Evolutionary conservation across 2,329 filamentous ascomycete genomes (phyloP).

Genomic region (Penicillium decumbens): DNA sequence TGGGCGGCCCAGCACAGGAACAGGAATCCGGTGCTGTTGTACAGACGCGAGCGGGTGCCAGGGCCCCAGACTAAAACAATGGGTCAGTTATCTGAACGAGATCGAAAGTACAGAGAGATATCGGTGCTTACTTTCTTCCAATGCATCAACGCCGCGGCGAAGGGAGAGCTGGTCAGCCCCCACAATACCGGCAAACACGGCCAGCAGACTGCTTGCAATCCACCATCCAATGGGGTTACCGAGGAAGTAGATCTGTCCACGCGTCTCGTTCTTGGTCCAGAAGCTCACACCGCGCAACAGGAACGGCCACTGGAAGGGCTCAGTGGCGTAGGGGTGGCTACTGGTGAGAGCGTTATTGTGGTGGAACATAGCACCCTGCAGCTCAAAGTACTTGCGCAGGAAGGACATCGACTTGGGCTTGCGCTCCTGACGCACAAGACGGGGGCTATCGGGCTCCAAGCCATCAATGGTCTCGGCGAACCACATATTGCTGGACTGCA

Average conservation of each 20-base stretch:
- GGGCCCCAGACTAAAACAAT: slow-evolving; percentile 38
- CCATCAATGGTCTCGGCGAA: slow-evolving; percentile 87
- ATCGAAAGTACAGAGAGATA: not conserved
- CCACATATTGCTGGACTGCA: slow-evolving; percentile 90
- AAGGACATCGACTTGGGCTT: slow-evolving; percentile 83
- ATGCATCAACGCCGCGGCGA: slow-evolving; percentile 83
- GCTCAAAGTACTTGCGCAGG: slow-evolving; percentile 88
- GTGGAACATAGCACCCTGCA: slow-evolving; percentile 98
- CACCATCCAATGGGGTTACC: slow-evolving; percentile 98
- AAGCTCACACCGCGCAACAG: slow-evolving; percentile 95
- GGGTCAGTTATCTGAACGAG: slow-evolving; percentile 7
- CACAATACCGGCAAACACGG: slow-evolving; percentile 88
- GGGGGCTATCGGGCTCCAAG: slow-evolving; percentile 64
- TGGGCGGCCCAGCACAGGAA: slow-evolving; percentile 97
- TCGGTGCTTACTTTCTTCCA: slow-evolving; percentile 76
- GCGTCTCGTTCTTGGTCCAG: slow-evolving; percentile 95
- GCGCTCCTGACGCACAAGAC: slow-evolving; percentile 69
- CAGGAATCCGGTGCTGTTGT: slow-evolving; percentile 98
- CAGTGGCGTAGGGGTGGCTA: slow-evolving; percentile 91
- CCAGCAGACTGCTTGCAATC: slow-evolving; percentile 85
- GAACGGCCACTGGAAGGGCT: slow-evolving; percentile 97
- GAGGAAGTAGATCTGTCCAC: slow-evolving; percentile 96
- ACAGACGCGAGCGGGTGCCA: slow-evolving; percentile 88
- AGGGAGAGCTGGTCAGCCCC: slow-evolving; percentile 90
- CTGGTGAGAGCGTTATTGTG: slow-evolving; percentile 98